A percentile compares a stretch with the other conserved stretches of the same genome.
These are phyloP conservation scores for Rhodotorula sp. DNA, from an alignment of 1,284 basidiomycete species.

Conservation along the genomic window DNA sequence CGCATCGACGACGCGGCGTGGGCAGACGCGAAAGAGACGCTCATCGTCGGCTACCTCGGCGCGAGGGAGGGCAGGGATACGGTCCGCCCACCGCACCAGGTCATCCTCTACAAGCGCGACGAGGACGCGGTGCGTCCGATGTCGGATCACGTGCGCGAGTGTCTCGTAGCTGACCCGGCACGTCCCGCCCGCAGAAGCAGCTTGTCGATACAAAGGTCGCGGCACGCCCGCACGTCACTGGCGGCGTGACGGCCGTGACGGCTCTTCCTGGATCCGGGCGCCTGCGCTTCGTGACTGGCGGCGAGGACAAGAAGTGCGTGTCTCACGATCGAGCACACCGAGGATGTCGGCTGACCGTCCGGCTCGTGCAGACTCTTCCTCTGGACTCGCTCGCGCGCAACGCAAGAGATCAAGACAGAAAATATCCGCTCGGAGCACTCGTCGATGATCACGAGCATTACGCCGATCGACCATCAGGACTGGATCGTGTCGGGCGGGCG, in stretches of 20 bases:
- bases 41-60: conserved; percentile 32
- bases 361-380: conserved; percentile 16
- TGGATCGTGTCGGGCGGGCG: conserved; percentile 28
- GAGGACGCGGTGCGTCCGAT: conserved; percentile 2
- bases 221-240: conserved; percentile 18
- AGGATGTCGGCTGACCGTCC: not conserved
- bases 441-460: conserved; percentile 26
- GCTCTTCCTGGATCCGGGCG: conserved; percentile 13
- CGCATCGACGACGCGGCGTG: conserved; percentile 32
- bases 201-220: conserved; percentile 8
- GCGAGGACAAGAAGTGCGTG: conserved; percentile 33
- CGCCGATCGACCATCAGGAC: conserved; percentile 2
- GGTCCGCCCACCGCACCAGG: conserved; percentile 24
- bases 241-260: conserved; percentile 32
- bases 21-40: conserved; percentile 25
- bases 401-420: conserved; percentile 15
- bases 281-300: conserved; percentile 32
- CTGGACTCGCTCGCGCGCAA: conserved; percentile 32
- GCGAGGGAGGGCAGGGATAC: conserved; percentile 17
- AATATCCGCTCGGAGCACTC: conserved; percentile 26
- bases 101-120: conserved; percentile 30
- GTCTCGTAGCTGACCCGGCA: too few relatives aligned
- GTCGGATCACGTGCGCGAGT: not conserved
- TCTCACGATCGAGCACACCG: not conserved
- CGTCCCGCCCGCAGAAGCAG: not conserved